A percentile compares a stretch with the other conserved stretches of the same genome.
Evolutionary conservation across 2,329 filamentous ascomycete genomes (phyloP).

Genomic region (Cordyceps farinosa): DNA sequence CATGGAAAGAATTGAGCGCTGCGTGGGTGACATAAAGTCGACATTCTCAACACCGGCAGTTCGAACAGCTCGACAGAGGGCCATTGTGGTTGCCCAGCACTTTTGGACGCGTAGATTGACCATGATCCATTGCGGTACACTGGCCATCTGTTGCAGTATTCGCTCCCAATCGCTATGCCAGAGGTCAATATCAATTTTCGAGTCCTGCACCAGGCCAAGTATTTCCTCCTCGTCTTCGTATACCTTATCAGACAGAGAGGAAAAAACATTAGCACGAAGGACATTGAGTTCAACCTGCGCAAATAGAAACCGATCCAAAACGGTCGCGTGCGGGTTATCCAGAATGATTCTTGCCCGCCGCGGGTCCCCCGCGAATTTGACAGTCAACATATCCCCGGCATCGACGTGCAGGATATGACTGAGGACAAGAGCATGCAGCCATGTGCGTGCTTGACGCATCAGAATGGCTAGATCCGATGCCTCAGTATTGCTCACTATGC

Average conservation of each 20-base stretch:
- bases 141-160: conserved; percentile 21
- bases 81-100: conserved; percentile 51
- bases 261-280: conserved; percentile 34
- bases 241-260: conserved; percentile 28
- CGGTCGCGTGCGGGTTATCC: conserved; percentile 39
- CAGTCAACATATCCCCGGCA: conserved; percentile 27
- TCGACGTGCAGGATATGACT: conserved; percentile 48
- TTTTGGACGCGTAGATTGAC: conserved; percentile 49
- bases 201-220: conserved; percentile 39
- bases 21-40: conserved; percentile 44
- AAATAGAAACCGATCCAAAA: conserved; percentile 48
- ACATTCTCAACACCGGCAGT: conserved; percentile 30
- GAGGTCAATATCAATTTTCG: conserved; percentile 44
- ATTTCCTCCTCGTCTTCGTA: conserved; percentile 34
- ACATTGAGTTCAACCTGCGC: conserved; percentile 46
- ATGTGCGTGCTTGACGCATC: conserved; percentile 43
- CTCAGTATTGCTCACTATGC: background rate
- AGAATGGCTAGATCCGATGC: conserved; percentile 23
- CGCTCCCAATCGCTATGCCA: conserved; percentile 42
- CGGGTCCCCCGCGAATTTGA: conserved; percentile 39
- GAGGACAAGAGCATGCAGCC: conserved; percentile 51
- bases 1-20: conserved; percentile 44
- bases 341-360: conserved; percentile 45
- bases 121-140: conserved; percentile 31
- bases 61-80: conserved; percentile 48